A percentile compares a stretch with the other conserved stretches of the same genome.
These are phyloP conservation scores for Fusarium oligoseptatum DNA, from an alignment of 2,329 filamentous ascomycete genomes.

Conservation along the genomic window DNA sequence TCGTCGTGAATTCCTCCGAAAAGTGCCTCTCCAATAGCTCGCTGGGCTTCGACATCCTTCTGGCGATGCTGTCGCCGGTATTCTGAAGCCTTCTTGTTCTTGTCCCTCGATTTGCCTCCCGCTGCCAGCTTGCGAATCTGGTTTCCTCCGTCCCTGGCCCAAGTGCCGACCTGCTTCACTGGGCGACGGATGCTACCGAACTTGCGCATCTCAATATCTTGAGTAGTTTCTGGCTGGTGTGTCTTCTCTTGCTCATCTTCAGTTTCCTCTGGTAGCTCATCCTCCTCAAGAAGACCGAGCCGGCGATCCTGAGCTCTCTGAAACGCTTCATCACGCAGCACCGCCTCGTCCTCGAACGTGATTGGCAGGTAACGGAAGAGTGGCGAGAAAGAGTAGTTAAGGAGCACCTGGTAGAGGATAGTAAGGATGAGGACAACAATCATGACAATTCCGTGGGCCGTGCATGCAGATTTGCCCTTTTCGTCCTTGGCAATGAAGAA, in stretches of 20 bases:
- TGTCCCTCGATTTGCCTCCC: constrained; percentile 40
- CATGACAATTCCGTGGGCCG: constrained; percentile 87
- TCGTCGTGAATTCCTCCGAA: constrained; percentile 92
- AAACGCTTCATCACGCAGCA: constrained; percentile 90
- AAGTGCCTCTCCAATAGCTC: constrained; percentile 80
- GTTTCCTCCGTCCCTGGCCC: constrained; percentile 61
- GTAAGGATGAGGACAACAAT: constrained; percentile 81
- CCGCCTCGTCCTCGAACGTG: constrained; percentile 94
- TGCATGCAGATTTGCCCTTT: constrained; percentile 67
- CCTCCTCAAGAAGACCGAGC: constrained; percentile 70
- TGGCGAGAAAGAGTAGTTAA: constrained; percentile 87
- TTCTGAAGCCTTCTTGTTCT: constrained; percentile 56
- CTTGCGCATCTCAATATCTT: constrained; percentile 57
- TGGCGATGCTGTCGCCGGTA: constrained; percentile 63
- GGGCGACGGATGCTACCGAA: constrained; percentile 58
- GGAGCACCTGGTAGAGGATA: constrained; percentile 79
- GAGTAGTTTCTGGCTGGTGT: constrained; percentile 52
- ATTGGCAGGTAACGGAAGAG: constrained; percentile 92
- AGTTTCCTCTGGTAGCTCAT: constrained; percentile 60
- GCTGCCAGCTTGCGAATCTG: constrained; percentile 60
- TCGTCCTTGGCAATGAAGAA: constrained; percentile 83
- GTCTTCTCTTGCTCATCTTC: constrained; percentile 56
- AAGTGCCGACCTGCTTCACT: constrained; percentile 57
- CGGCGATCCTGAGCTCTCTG: constrained; percentile 80
- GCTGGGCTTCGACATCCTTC: constrained; percentile 79